Evolutionary conservation across 2,329 filamentous ascomycete genomes (phyloP), one percentile per base, ranked within the genome.

Genomic region (Cladosporium cucumerinum): DNA sequence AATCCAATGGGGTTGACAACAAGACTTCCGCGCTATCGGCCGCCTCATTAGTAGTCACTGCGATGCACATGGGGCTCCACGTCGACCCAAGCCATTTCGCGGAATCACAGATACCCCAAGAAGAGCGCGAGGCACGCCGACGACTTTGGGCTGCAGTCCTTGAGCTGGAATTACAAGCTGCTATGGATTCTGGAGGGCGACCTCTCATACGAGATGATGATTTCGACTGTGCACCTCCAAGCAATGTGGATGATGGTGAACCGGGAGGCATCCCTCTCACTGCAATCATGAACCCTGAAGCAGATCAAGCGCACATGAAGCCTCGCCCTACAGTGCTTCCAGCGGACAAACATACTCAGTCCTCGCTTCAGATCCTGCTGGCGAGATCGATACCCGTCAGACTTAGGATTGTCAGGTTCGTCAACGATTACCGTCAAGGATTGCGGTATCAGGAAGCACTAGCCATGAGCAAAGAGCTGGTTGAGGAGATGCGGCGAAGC

Each of bases 61-160:
- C 61, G 26, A 64, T 64, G 61, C 54, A 64, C 54, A 64, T 64
- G 61, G 61, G 61, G 1, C 54, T 64, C 7, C 61, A 64, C 25
- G 39, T 57, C 1, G 61, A 64, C 23, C 61, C 61, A 23, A 32
- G 30, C 26, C 55, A 58, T 30, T 52, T 64, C 21, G 28, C 52
- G 2, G 55, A 64, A 7, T 52, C 52, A 11, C 60, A 62, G 30
- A 51, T 62, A n/a, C 46, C 61, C 18, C 36, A 34, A 49, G 25
- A 49, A 6, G 61, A 57, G 32, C 43, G 52, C 26, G 61, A 64
- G 21, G 14, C 49, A 7, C 52, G 61, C 16, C 48, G 61, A 64
- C 52, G 61, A 36, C 61, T 64, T 18, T 64, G 61, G 61, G 55
- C 52, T 21, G 30, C 61, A 26, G 46, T 64, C 14, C 52, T 64